phyloP scores from a whole-genome alignment of 768 basidiomycete genomes.

The Kwoniella botswanensis region DNA sequence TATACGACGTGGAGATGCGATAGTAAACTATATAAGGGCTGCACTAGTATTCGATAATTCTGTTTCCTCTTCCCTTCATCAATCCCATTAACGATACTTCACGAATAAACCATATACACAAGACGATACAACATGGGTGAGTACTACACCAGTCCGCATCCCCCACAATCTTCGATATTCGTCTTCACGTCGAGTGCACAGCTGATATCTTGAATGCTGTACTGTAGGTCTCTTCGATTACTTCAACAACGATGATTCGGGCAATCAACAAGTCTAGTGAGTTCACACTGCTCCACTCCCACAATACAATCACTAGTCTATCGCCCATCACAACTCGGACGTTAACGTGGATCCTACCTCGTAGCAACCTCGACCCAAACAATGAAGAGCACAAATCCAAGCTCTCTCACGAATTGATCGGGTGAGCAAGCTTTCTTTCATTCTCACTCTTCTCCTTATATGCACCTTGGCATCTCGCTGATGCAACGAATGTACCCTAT shows the following conservation, averaged over 20 bases:
- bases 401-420: slow-evolving; percentile 54
- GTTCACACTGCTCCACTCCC: slow-evolving; percentile 1
- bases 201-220: neutral
- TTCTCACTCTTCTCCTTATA: neutral
- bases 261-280: slow-evolving; percentile 52
- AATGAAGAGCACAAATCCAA: slow-evolving; percentile 49
- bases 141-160: neutral
- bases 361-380: slow-evolving; percentile 46
- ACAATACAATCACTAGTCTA: no score
- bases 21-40: no score
- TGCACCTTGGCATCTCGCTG: neutral
- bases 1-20: no score
- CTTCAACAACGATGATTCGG: slow-evolving; percentile 50
- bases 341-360: no score
- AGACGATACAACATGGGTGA: neutral
- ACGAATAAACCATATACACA: slow-evolving; percentile 3
- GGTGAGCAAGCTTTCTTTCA: slow-evolving; percentile 21
- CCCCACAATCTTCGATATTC: no score
- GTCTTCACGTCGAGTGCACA: neutral
- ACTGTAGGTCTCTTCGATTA: slow-evolving; percentile 50
- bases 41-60: neutral
- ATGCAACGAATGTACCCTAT: neutral
- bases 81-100: neutral
- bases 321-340: no score
- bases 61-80: neutral